Conservation (phyloP, 1,284 basidiomycete species). For the Trametes sp. region DNA sequence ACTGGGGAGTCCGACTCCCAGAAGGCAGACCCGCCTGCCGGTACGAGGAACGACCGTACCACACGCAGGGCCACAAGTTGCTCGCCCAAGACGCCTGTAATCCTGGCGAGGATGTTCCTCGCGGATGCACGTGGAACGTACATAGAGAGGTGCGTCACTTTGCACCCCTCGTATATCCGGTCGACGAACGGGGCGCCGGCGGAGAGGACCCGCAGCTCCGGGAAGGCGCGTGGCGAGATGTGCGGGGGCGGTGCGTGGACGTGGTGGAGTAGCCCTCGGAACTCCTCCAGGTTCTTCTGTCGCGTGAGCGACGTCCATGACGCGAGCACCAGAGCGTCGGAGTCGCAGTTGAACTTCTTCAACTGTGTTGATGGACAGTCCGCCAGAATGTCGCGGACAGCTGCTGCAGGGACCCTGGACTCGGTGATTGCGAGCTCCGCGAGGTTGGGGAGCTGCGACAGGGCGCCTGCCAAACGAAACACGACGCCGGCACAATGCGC, state of each 20-base stretch:
- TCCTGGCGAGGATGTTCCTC: background rate
- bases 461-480: background rate
- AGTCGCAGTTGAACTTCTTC: background rate
- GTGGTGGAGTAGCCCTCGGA: background rate
- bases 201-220: background rate
- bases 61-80: background rate
- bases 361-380: background rate
- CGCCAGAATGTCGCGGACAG: background rate
- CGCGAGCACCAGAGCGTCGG: background rate
- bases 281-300: background rate
- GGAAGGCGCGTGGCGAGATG: background rate
- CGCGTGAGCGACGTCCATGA: background rate
- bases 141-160: background rate
- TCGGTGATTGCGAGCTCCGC: background rate
- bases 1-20: conserved; percentile 6
- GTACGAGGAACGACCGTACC: background rate
- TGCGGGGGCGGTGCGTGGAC: background rate
- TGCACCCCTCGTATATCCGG: background rate
- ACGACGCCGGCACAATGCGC: background rate
- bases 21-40: background rate
- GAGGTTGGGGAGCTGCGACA: background rate
- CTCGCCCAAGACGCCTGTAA: background rate
- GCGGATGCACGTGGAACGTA: background rate
- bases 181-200: background rate
- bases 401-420: background rate